Percentiles rank a stretch among this genome's conserved stretches.
Conservation (phyloP, 345 rosid species). For the Eucalyptus viminalis region DNA sequence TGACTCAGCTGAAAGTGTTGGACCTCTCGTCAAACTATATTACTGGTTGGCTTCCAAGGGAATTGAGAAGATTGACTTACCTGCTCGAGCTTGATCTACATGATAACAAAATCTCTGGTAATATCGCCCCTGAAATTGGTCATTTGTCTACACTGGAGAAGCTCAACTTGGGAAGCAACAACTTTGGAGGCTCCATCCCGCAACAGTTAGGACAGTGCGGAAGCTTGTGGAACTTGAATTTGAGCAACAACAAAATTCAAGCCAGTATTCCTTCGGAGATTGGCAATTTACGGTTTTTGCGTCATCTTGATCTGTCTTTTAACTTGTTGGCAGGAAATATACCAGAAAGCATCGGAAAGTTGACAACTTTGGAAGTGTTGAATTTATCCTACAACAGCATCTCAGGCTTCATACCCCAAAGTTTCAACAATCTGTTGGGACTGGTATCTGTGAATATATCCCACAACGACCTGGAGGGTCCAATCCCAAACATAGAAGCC, state of each 20-base stretch:
- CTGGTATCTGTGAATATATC: slow-evolving; percentile 4
- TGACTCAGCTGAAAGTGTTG: neutral
- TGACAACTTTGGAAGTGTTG: neutral
- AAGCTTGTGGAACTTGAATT: slow-evolving; percentile 2
- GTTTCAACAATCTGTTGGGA: neutral
- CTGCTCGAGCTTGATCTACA: neutral
- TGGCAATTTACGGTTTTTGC: neutral
- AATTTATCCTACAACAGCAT: slow-evolving; percentile 8
- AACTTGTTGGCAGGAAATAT: neutral
- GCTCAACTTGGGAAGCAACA: neutral
- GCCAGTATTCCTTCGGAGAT: neutral
- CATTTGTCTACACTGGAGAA: neutral
- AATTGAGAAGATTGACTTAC: neutral
- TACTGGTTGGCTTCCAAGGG: rapidly evolving
- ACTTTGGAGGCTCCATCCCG: neutral
- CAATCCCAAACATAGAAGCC: neutral
- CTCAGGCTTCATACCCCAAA: neutral
- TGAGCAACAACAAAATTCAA: neutral
- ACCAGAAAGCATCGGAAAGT: neutral
- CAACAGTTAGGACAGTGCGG: neutral
- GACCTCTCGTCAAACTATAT: neutral
- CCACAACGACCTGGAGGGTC: neutral
- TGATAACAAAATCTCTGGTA: slow-evolving; percentile 7
- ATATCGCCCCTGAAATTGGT: neutral
- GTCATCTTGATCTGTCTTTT: neutral